Evolutionary conservation across 192 early-diverging fungal genomes (phyloP).

Genomic region (Mortierella alpina): DNA sequence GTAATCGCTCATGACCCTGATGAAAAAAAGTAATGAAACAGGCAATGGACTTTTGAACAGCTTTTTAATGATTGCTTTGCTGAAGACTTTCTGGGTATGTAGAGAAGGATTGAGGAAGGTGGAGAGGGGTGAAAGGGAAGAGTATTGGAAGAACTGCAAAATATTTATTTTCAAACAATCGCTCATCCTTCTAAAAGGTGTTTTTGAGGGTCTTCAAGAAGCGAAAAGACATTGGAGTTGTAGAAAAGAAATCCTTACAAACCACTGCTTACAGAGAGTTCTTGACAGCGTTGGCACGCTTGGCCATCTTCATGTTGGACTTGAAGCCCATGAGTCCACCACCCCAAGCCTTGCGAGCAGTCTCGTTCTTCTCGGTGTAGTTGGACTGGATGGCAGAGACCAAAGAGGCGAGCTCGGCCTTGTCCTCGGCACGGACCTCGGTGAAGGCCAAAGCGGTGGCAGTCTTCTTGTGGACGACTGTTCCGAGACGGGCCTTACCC

Average conservation of each 20-base stretch:
- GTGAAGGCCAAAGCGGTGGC: constrained; percentile 96
- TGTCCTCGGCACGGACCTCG: constrained; percentile 96
- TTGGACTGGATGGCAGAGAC: constrained; percentile 93
- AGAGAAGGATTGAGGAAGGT: too few species aligned
- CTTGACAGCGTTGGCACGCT: constrained; percentile 73
- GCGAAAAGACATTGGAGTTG: not conserved
- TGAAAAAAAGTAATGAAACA: not conserved
- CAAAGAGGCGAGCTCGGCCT: constrained; percentile 86
- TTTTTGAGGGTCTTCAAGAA: not conserved
- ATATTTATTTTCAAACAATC: constrained; percentile 23
- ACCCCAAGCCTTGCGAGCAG: constrained; percentile 94
- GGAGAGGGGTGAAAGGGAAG: constrained; percentile 1
- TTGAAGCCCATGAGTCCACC: constrained; percentile 98
- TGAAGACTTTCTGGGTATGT: not conserved
- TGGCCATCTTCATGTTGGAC: constrained; percentile 85
- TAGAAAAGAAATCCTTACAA: not conserved
- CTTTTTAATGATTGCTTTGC: constrained; percentile 5
- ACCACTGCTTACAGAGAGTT: constrained; percentile 45
- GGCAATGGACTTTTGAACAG: not conserved
- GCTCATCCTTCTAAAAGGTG: constrained; percentile 15
- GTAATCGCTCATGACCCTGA: not conserved
- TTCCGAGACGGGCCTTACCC: constrained; percentile 98
- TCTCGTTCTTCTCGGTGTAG: constrained; percentile 96
- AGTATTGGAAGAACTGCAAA: constrained; percentile 19
- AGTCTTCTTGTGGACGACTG: constrained; percentile 99